Evolutionary conservation across 2,329 filamentous ascomycete species (phyloP), one percentile per base, ranked within the genome.

Genomic region (Calonectria hawksworthii): DNA sequence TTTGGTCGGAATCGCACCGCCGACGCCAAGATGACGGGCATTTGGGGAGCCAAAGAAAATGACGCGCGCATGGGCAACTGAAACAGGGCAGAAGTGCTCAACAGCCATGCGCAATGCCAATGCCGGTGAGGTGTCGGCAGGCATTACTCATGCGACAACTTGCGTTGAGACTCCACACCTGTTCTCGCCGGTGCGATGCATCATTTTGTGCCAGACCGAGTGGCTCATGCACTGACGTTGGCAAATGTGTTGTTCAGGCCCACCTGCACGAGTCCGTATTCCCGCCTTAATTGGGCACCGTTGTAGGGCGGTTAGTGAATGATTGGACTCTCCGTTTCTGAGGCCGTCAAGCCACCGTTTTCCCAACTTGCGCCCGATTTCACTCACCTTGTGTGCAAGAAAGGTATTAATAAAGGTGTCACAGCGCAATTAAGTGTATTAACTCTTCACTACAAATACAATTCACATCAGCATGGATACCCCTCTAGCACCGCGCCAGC

Each of bases 291-390:
- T 63, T 63, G 56, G 56, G 56, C 34, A 63, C 56, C 56, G 56
- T 41, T 41, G 56, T 30, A n/a, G 38, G 56, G 56, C 56, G 14
- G 38, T 63, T 63, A 9, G 16, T 6, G 23, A 28, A 41, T 63
- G 56, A 63, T 63, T 63, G 56, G 56, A 38, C n/a, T 5, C n/a
- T 26, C 56, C 56, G 56, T 38, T 36, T 38, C 32, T 41, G 56
- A 63, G 56, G 56, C 56, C 56, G 56, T 26, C 16, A 9, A 63
- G 36, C 56, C 56, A 63, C 56, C 56, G 56, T 63, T 41, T 63
- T 38, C 56, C 56, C 36, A 63, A 30, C 56, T 23, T 26, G 56
- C 28, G 56, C 56, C 56, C 36, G 56, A 63, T 30, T 41, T 13
- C 51, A 41, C 36, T 61, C n/a, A 61, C 32, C 18, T 61, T 13